Conservation (phyloP, 768 basidiomycete genomes). For the Auricularia sp. region DNA sequence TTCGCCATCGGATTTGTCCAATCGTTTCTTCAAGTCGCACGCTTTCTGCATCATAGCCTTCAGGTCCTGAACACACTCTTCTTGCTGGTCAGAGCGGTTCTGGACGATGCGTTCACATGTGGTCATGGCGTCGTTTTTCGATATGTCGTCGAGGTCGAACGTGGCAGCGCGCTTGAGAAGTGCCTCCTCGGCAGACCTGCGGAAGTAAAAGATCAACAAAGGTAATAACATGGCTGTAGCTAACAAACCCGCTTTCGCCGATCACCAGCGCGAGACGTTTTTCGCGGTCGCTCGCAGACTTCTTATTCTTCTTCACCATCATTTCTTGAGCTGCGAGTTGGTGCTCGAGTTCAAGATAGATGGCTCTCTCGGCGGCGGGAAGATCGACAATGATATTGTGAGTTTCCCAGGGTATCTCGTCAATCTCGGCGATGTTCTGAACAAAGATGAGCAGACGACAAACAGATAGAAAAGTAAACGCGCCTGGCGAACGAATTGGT, state of each 20-base stretch:
- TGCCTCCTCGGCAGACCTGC: conserved; percentile 81
- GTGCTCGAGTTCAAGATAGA: conserved; percentile 91
- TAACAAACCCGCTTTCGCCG: conserved; percentile 75
- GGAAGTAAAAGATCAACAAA: conserved; percentile 4
- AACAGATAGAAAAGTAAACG: conserved; percentile 14
- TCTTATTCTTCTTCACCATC: conserved; percentile 58
- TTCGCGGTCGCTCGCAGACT: conserved; percentile 70
- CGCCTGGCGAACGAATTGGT: conserved; percentile 80
- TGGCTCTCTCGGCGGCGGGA: conserved; percentile 88
- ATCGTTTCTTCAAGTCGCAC: conserved; percentile 56
- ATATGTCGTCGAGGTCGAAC: conserved; percentile 72
- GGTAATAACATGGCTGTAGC: not conserved
- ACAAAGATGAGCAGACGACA: conserved; percentile 14
- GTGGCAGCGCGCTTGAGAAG: conserved; percentile 92
- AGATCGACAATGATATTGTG: conserved; percentile 52
- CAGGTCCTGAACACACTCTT: conserved; percentile 70
- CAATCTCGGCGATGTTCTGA: conserved; percentile 92
- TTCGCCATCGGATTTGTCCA: conserved; percentile 59
- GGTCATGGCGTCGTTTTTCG: conserved; percentile 66
- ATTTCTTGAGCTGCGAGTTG: conserved; percentile 86
- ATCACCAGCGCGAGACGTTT: conserved; percentile 78
- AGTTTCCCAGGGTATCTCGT: conserved; percentile 79
- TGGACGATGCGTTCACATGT: conserved; percentile 87
- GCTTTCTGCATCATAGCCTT: conserved; percentile 54
- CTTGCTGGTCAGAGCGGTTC: conserved; percentile 69